Base-by-base conservation (phyloP, 805 yeast genomes). In the Wickerhamia fluorescens region DNA sequence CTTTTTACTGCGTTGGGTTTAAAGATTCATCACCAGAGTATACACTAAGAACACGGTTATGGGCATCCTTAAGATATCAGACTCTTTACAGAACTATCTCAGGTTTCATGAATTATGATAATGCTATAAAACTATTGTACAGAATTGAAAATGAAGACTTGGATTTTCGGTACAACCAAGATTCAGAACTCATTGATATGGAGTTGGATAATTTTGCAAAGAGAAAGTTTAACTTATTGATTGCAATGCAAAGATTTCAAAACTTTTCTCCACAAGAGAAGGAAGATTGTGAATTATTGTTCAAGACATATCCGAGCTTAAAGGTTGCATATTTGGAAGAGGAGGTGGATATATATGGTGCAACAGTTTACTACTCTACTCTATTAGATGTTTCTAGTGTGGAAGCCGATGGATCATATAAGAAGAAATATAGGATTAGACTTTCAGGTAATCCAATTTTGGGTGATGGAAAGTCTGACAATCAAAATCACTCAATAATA, bases 391-490 rank as follows among this genome's bases (percentile, higher is more conserved):
- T 42, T 6, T 28, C 42, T 1, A 14, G 26, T 4, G 73, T 75
- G 28, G 77, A 74, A 44, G 81, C 78, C 0, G 69, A 60, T 43
- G 71, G 80, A 24, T 65, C 62, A 6, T 42, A 36, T 15, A n/a
- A 34, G 9, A 48, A 42, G 18, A 35, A 66, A 66, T 69, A 56
- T 53, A 71, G 79, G 37, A 65, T 89, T n/a, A 74, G 70, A 44
- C 66, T 89, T 9, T 82, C 95, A 3, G 97, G 97, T 10, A 81
- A 89, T 56, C 97, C 97, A 8, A 89, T 89, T 29, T 61, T 88
- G 25, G 97, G 97, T 16, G 97, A 89, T 56, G 97, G 97, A 20
- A 89, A 89, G 52, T 79, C 96, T 10, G 97, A 89, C 52, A 89
- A 89, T 52, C 97, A 89, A 57, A 89, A 89, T 49, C 83, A 83